A percentile compares a stretch with the other conserved stretches of the same genome.
These are phyloP conservation scores for Mucor ambiguus DNA, from an alignment of 371 early-diverging fungal species.

Conservation along the genomic window DNA sequence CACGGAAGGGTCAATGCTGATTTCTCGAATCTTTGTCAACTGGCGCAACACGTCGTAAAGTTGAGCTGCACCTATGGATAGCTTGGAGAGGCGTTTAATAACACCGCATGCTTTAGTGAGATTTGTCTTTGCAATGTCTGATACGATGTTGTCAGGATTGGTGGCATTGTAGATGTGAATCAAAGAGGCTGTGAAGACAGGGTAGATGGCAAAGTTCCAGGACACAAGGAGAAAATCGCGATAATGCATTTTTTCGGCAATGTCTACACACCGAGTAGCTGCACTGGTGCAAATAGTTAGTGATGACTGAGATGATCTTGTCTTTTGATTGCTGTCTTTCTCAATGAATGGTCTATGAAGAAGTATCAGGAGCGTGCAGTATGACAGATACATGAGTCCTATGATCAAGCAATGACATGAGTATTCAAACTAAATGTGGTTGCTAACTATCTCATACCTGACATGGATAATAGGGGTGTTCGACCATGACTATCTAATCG, in stretches of 20 bases:
- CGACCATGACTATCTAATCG: slow-evolving; percentile 33
- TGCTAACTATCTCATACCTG: slow-evolving; percentile 24
- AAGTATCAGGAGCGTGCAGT: slow-evolving; percentile 56
- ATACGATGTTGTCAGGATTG: slow-evolving; percentile 31
- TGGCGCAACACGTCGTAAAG: slow-evolving; percentile 29
- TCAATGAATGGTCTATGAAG: slow-evolving; percentile 63
- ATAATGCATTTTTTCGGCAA: slow-evolving; percentile 54
- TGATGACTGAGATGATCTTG: slow-evolving; percentile 41
- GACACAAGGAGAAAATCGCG: slow-evolving; percentile 49
- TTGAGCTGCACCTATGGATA: slow-evolving; percentile 27
- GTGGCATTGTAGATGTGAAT: slow-evolving; percentile 49
- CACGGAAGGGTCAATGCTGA: slow-evolving; percentile 25
- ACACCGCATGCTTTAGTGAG: slow-evolving; percentile 31
- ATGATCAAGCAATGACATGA: not conserved
- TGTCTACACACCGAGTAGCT: slow-evolving; percentile 49
- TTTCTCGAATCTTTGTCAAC: slow-evolving; percentile 31
- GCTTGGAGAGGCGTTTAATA: slow-evolving; percentile 35
- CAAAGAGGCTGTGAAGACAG: slow-evolving; percentile 46
- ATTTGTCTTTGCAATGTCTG: slow-evolving; percentile 36
- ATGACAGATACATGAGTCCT: slow-evolving; percentile 54
- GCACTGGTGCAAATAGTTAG: slow-evolving; percentile 63
- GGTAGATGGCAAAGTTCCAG: slow-evolving; percentile 57
- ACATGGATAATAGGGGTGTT: slow-evolving; percentile 44
- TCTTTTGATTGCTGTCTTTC: slow-evolving; percentile 29
- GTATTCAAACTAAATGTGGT: not conserved